Evolutionary conservation across 106 monocot genomes (phyloP).

Genomic region (Dendrobium huoshanense): DNA sequence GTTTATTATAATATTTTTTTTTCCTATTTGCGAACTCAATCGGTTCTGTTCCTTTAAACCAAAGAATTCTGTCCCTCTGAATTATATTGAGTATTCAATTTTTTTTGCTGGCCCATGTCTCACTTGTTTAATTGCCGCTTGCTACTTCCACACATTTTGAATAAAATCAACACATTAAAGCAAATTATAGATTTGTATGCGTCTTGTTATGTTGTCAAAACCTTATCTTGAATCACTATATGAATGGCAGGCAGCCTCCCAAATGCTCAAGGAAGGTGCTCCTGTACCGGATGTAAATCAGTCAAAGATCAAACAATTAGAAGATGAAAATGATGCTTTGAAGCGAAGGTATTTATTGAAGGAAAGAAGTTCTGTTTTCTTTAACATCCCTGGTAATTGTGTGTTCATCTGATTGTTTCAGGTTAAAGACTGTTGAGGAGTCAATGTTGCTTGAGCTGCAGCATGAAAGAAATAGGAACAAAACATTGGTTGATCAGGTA

Average conservation of each 20-base stretch:
- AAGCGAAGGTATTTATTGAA: constrained; percentile 31
- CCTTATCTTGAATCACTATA: not conserved
- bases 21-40: not conserved
- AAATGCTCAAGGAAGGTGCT: constrained; percentile 8
- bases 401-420: constrained; percentile 8
- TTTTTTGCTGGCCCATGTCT: not conserved
- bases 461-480: constrained; percentile 30
- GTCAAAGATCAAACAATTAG: constrained; percentile 23
- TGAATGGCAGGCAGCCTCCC: constrained; percentile 7
- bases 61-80: not conserved
- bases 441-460: constrained; percentile 31
- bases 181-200: not conserved
- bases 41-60: not conserved
- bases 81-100: not conserved
- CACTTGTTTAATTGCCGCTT: not conserved
- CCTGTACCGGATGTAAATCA: not conserved
- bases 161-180: not conserved
- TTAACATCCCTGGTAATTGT: not conserved
- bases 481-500: constrained; percentile 42
- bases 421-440: constrained; percentile 24
- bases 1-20: not conserved
- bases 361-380: not conserved
- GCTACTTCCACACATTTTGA: not conserved
- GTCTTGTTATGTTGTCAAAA: not conserved
- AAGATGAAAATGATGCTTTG: constrained; percentile 38